These are phyloP conservation scores for Alternaria gaisen DNA, from an alignment of 2,329 filamentous ascomycete species.

Conservation along the genomic window DNA sequence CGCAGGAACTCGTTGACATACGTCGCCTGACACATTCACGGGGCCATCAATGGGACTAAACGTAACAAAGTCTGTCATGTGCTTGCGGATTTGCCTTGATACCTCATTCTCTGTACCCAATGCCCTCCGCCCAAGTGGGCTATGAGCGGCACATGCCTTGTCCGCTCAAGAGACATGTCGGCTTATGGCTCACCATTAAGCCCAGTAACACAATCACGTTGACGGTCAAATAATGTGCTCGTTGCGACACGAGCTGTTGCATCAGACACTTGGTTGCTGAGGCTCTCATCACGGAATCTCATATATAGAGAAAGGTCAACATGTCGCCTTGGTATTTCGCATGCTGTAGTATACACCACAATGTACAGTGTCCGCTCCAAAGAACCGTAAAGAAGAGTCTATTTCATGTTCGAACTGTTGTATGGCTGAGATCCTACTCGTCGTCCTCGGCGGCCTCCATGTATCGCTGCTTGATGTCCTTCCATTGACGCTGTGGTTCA, in stretches of 20 bases:
- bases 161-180: neutral
- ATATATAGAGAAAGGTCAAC: conserved; percentile 4
- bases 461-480: conserved; percentile 95
- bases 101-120: neutral
- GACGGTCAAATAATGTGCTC: neutral
- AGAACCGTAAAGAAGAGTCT: conserved; percentile 28
- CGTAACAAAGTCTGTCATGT: neutral
- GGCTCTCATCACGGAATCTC: neutral
- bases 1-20: neutral
- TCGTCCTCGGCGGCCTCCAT: conserved; percentile 74
- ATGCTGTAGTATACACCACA: conserved; percentile 49
- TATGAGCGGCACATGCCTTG: neutral
- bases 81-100: neutral
- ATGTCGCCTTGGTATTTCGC: conserved; percentile 34
- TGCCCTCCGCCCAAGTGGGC: neutral
- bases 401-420: conserved; percentile 24
- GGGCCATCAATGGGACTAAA: neutral
- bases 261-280: neutral
- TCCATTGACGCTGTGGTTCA: conserved; percentile 88
- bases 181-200: neutral
- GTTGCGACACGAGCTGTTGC: neutral
- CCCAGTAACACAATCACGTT: neutral
- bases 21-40: neutral
- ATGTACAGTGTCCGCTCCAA: conserved; percentile 40
- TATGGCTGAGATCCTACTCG: conserved; percentile 40